Conservation (phyloP, 108 stramenopile species). For the Epithemia pelagica region DNA sequence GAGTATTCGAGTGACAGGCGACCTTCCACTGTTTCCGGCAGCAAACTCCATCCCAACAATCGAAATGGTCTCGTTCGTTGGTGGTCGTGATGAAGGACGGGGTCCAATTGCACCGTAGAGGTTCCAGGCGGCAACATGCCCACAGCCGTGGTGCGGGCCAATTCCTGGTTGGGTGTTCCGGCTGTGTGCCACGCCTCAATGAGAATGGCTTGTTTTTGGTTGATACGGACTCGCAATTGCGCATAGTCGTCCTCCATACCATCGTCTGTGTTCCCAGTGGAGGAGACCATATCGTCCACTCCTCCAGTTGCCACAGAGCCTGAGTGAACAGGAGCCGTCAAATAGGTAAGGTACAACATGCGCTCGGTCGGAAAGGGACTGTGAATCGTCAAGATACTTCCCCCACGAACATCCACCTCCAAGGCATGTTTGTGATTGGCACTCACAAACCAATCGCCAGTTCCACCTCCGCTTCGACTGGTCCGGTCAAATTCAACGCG, state of each 20-base stretch:
- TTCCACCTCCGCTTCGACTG: neutral
- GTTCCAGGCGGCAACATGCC: conserved; percentile 17
- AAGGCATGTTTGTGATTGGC: conserved; percentile 24
- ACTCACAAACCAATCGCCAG: neutral
- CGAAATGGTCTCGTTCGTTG: conserved; percentile 17
- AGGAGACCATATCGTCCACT: neutral
- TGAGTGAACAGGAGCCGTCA: conserved; percentile 10
- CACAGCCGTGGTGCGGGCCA: conserved; percentile 24
- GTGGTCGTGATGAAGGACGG: neutral
- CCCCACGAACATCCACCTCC: conserved; percentile 12
- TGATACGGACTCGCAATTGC: conserved; percentile 16
- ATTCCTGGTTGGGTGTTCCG: conserved; percentile 1
- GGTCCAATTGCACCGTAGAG: conserved; percentile 11
- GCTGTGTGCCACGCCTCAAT: conserved; percentile 16
- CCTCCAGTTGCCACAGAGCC: neutral
- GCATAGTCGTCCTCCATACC: conserved; percentile 15
- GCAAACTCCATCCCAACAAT: conserved; percentile 16
- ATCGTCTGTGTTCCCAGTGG: neutral
- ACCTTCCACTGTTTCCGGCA: neutral
- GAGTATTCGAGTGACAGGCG: neutral
- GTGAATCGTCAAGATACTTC: conserved; percentile 16
- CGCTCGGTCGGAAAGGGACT: conserved; percentile 39
- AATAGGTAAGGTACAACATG: conserved; percentile 33
- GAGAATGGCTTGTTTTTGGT: neutral
- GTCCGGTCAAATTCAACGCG: neutral